Percentiles rank a stretch among this genome's conserved stretches.
Evolutionary conservation across 169 alveolate genomes (phyloP).

Genomic region (Prorocentrum cordatum): DNA sequence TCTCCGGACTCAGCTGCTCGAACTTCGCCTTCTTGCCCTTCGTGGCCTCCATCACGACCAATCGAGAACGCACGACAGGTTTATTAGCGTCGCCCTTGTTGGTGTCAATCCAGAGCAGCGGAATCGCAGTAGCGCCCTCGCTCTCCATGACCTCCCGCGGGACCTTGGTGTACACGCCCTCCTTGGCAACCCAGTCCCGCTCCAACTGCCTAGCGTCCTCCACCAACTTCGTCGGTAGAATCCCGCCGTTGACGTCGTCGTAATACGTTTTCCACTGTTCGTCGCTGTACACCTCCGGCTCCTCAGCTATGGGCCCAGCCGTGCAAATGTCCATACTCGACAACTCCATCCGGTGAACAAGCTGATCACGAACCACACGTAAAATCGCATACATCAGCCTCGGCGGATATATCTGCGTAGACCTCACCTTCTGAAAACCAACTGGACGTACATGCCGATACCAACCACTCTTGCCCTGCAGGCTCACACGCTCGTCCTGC

Average conservation of each 20-base stretch:
- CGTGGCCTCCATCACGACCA: background rate
- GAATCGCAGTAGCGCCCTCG: background rate
- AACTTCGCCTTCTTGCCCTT: background rate
- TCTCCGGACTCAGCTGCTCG: background rate
- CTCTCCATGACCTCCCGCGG: background rate
- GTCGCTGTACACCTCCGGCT: too few species aligned
- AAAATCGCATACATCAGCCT: too few species aligned
- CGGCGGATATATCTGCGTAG: too few species aligned
- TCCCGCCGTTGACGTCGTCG: background rate
- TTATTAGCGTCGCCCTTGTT: background rate
- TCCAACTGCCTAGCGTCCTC: background rate
- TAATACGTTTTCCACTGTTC: too few species aligned
- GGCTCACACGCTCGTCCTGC: too few species aligned
- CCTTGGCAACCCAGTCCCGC: background rate
- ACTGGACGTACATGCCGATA: too few species aligned
- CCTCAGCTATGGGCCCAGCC: too few species aligned
- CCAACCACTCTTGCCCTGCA: too few species aligned
- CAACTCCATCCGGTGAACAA: too few species aligned
- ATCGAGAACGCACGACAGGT: background rate
- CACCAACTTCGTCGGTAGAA: background rate
- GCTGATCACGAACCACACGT: too few species aligned
- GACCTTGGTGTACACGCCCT: background rate
- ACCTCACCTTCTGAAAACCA: too few species aligned
- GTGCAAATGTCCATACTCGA: too few species aligned
- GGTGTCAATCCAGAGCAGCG: background rate